These are phyloP conservation scores for Gamsiella multidivaricata DNA, from an alignment of 192 early-diverging fungal species.

Conservation along the genomic window DNA sequence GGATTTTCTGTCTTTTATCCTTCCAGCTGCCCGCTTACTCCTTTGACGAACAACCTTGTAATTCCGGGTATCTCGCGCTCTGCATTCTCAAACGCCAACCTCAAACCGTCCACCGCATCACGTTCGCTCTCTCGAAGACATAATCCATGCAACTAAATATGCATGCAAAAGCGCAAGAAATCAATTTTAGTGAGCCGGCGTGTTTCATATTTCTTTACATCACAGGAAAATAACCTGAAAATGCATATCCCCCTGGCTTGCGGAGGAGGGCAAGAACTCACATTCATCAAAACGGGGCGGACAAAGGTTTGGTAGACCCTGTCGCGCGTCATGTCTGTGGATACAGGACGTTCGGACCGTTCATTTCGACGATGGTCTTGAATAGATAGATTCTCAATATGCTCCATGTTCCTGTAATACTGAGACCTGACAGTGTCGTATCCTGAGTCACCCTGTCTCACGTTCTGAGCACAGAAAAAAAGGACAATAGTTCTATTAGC, in stretches of 20 bases:
- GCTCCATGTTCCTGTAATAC: conserved; percentile 10
- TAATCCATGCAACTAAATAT: conserved; percentile 29
- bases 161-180: too few species aligned
- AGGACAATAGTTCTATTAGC: not conserved
- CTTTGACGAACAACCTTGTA: conserved; percentile 39
- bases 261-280: too few species aligned
- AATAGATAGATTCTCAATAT: conserved; percentile 33
- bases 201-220: too few species aligned
- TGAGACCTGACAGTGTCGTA: conserved; percentile 54
- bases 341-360: conserved; percentile 10
- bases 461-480: conserved; percentile 1
- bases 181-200: too few species aligned
- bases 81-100: conserved; percentile 44
- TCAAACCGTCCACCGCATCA: conserved; percentile 26
- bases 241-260: too few species aligned
- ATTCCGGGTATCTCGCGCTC: conserved; percentile 46
- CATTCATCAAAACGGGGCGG: conserved; percentile 37
- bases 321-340: conserved; percentile 48
- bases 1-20: too few species aligned
- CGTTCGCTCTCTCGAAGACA: conserved; percentile 42
- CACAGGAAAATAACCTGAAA: too few species aligned
- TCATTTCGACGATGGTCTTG: conserved; percentile 23
- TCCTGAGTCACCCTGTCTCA: conserved; percentile 43
- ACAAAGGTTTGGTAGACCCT: conserved; percentile 54
- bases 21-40: conserved; percentile 33